These are phyloP conservation scores for Dentipellis fragilis DNA, from an alignment of 768 basidiomycete species.

Conservation along the genomic window DNA sequence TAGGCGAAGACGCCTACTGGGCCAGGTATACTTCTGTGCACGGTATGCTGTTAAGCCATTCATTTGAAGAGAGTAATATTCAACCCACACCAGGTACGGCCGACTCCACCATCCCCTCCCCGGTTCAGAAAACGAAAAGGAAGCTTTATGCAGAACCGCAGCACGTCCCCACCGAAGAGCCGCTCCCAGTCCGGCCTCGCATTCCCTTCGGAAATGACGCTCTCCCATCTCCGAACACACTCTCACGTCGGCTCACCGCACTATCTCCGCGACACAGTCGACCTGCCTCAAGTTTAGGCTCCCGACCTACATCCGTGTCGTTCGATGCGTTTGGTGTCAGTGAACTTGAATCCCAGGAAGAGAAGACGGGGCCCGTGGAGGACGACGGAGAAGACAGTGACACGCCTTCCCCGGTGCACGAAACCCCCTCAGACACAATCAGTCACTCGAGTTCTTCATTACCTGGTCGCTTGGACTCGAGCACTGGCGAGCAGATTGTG, in stretches of 20 bases:
- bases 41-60: slow-evolving; percentile 29
- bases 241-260: slow-evolving; percentile 18
- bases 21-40: slow-evolving; percentile 62
- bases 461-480: background rate
- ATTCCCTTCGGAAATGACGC: slow-evolving; percentile 15
- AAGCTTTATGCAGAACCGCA: slow-evolving; percentile 15
- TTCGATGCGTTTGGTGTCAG: background rate
- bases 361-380: background rate
- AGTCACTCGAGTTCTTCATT: background rate
- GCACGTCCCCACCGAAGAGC: slow-evolving; percentile 10
- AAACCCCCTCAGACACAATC: background rate
- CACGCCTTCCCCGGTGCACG: background rate
- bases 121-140: slow-evolving; percentile 23
- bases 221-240: slow-evolving; percentile 20
- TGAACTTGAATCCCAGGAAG: background rate
- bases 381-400: background rate
- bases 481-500: background rate
- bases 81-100: slow-evolving; percentile 37
- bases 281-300: background rate
- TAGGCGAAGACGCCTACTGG: slow-evolving; percentile 62
- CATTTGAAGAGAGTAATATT: too few relatives aligned
- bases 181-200: slow-evolving; percentile 14
- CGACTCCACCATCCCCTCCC: slow-evolving; percentile 58
- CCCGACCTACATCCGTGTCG: background rate
- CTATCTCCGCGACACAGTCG: slow-evolving; percentile 17